Conservation (phyloP, 1,284 basidiomycete genomes). For the Sutorius eximius region DNA sequence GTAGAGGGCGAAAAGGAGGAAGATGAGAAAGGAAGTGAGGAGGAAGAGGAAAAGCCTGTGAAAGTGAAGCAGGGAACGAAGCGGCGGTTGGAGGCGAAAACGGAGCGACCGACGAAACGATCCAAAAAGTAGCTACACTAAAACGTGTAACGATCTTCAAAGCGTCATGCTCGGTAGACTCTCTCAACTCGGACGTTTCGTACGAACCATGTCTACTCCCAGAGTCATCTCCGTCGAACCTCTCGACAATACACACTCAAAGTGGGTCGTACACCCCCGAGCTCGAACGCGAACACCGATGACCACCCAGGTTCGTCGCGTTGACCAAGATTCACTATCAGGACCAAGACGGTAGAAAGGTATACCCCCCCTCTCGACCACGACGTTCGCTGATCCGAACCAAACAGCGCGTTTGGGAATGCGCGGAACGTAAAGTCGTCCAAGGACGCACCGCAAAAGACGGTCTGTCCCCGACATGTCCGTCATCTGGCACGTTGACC, state of each 20-base stretch:
- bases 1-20: constrained; percentile 35
- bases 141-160: not conserved
- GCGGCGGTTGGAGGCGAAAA: constrained; percentile 9
- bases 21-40: not conserved
- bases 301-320: constrained; percentile 61
- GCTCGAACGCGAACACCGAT: not conserved
- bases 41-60: not conserved
- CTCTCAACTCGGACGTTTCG: not conserved
- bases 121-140: not conserved
- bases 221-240: constrained; percentile 47
- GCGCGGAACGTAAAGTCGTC: constrained; percentile 80
- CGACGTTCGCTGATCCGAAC: not conserved
- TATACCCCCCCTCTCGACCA: constrained; percentile 27
- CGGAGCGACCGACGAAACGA: constrained; percentile 23
- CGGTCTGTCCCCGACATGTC: constrained; percentile 44
- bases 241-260: constrained; percentile 59
- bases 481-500: too few species aligned
- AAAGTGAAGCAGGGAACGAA: constrained; percentile 13
- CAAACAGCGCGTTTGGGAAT: constrained; percentile 83
- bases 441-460: constrained; percentile 75
- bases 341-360: constrained; percentile 74
- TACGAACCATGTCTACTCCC: constrained; percentile 16
- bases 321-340: constrained; percentile 73
- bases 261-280: constrained; percentile 38
- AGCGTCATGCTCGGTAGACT: not conserved